These are phyloP conservation scores for Pulveroboletus frians DNA, from an alignment of 768 basidiomycete genomes.

Conservation along the genomic window DNA sequence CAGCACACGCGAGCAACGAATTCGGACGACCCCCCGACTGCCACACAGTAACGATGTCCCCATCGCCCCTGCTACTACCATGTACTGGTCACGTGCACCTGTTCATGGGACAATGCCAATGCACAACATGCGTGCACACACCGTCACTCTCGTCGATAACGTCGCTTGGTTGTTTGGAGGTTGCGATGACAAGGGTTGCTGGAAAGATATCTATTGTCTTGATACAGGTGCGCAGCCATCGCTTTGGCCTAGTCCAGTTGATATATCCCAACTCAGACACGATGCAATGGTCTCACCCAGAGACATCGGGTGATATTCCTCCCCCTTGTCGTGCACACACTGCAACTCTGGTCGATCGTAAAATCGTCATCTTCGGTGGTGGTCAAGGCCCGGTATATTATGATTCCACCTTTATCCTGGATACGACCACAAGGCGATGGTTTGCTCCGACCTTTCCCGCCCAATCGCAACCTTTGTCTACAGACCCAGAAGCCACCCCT, in stretches of 20 bases:
- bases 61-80: constrained; percentile 62
- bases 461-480: constrained; percentile 2
- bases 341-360: constrained; percentile 74
- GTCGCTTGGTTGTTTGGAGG: constrained; percentile 88
- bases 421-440: constrained; percentile 72
- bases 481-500: constrained; percentile 5
- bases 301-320: constrained; percentile 71
- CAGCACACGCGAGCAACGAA: constrained; percentile 26
- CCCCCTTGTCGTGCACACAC: constrained; percentile 86
- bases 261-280: constrained; percentile 49
- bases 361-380: constrained; percentile 81
- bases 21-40: constrained; percentile 51
- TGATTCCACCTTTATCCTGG: constrained; percentile 76
- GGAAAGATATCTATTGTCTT: constrained; percentile 76
- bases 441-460: constrained; percentile 38
- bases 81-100: constrained; percentile 85
- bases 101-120: constrained; percentile 67
- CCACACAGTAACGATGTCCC: constrained; percentile 57
- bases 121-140: constrained; percentile 75
- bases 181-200: constrained; percentile 73
- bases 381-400: constrained; percentile 81
- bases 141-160: constrained; percentile 76
- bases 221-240: constrained; percentile 57
- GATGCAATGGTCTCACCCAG: constrained; percentile 83
- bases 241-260: not conserved